These are phyloP conservation scores for Xylaria venustula DNA, from an alignment of 495 filamentous ascomycete species.

Conservation along the genomic window DNA sequence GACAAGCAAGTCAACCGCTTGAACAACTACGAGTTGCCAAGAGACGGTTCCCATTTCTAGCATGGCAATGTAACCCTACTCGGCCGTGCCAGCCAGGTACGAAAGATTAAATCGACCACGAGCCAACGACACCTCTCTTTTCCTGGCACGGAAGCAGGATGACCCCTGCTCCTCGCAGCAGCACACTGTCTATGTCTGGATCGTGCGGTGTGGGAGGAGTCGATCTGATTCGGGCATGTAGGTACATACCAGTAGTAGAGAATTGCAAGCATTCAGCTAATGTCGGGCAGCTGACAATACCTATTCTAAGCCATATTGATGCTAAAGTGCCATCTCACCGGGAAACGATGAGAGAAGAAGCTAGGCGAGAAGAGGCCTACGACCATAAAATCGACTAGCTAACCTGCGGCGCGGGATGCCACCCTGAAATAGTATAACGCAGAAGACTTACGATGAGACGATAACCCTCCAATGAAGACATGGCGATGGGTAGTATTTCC, in stretches of 20 bases:
- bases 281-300: slow-evolving; percentile 2
- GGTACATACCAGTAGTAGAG: neutral
- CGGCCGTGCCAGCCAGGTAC: slow-evolving; percentile 5
- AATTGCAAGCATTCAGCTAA: slow-evolving; percentile 1
- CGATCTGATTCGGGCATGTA: neutral
- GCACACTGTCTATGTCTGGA: too few relatives aligned
- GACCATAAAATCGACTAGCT: neutral
- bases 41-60: slow-evolving; percentile 6
- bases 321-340: slow-evolving; percentile 23
- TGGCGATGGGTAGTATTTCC: slow-evolving; percentile 11
- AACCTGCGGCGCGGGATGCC: slow-evolving; percentile 17
- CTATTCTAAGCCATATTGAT: slow-evolving; percentile 25
- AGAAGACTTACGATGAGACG: slow-evolving; percentile 5
- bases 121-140: slow-evolving; percentile 4
- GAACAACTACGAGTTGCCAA: neutral
- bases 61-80: slow-evolving; percentile 7
- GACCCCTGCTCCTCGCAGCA: neutral
- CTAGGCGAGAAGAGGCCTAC: neutral
- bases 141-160: slow-evolving; percentile 9
- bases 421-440: slow-evolving; percentile 23
- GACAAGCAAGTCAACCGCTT: neutral
- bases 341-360: slow-evolving; percentile 16
- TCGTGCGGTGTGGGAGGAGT: neutral
- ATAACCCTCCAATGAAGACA: neutral
- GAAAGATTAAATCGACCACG: slow-evolving; percentile 2